Evolutionary conservation across 2,329 filamentous ascomycete species (phyloP).

Genomic region (Pseudogymnoascus sp.): DNA sequence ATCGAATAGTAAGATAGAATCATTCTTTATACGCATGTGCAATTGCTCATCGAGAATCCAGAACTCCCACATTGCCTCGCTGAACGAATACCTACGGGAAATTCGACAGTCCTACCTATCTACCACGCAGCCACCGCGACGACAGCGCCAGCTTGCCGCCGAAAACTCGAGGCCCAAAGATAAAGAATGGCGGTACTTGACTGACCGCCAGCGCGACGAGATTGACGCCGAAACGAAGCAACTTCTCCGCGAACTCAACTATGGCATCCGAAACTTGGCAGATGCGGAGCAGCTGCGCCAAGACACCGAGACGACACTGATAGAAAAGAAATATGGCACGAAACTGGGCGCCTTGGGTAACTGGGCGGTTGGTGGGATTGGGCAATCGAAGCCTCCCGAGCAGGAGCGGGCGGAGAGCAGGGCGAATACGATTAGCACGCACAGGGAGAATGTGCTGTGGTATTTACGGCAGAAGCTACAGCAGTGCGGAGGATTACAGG

Average conservation of each 20-base stretch:
- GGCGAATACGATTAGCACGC: slow-evolving; percentile 56
- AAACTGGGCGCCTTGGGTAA: slow-evolving; percentile 55
- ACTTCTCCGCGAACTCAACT: slow-evolving; percentile 76
- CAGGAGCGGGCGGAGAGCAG: slow-evolving; percentile 65
- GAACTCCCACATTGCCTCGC: slow-evolving; percentile 77
- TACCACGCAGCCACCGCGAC: slow-evolving; percentile 55
- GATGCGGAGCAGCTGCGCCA: slow-evolving; percentile 76
- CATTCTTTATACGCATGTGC: slow-evolving; percentile 10
- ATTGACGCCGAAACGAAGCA: slow-evolving; percentile 83
- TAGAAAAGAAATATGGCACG: slow-evolving; percentile 58
- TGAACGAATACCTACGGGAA: slow-evolving; percentile 70
- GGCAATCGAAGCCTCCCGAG: slow-evolving; percentile 50
- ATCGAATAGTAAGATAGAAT: slow-evolving; percentile 63
- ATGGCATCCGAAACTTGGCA: slow-evolving; percentile 68
- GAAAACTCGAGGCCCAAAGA: slow-evolving; percentile 17
- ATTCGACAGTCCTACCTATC: slow-evolving; percentile 90
- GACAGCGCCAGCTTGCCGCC: slow-evolving; percentile 21
- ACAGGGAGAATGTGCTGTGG: slow-evolving; percentile 78
- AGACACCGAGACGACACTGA: slow-evolving; percentile 61
- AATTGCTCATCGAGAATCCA: slow-evolving; percentile 31
- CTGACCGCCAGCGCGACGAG: slow-evolving; percentile 72
- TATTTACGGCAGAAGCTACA: slow-evolving; percentile 69
- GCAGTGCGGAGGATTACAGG: slow-evolving; percentile 67
- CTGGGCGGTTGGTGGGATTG: slow-evolving; percentile 60
- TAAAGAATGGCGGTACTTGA: slow-evolving; percentile 39